These are phyloP conservation scores for Gaertneriomyces semiglobifer DNA, from an alignment of 192 early-diverging fungal genomes.

Conservation along the genomic window DNA sequence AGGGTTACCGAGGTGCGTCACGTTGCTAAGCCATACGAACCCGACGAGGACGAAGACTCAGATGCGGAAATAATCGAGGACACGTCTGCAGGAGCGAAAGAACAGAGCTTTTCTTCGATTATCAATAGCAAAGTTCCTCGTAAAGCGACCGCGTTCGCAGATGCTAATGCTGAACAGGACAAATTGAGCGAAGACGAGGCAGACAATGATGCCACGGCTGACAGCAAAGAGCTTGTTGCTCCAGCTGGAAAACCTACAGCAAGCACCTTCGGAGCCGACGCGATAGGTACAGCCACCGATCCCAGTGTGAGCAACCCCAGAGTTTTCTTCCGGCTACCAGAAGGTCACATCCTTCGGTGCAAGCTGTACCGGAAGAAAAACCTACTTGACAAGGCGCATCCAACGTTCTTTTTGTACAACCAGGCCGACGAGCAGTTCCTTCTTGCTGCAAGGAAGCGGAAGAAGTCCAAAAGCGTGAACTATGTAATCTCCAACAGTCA, in stretches of 20 bases:
- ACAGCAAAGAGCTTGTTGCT: neutral
- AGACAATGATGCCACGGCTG: constrained; percentile 2
- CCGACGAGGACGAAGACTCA: neutral
- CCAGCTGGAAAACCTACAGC: neutral
- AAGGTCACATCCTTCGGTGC: constrained; percentile 47
- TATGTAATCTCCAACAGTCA: constrained; percentile 54
- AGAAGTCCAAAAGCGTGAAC: constrained; percentile 53
- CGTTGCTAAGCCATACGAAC: no score
- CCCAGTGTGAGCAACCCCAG: constrained; percentile 22
- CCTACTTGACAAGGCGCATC: constrained; percentile 47
- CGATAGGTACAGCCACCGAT: constrained; percentile 24
- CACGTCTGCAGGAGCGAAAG: constrained; percentile 10
- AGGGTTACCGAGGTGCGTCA: no score
- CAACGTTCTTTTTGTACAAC: constrained; percentile 58
- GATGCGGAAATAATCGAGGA: constrained; percentile 4
- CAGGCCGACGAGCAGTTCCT: constrained; percentile 55
- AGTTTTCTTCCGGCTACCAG: constrained; percentile 38
- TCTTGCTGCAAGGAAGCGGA: constrained; percentile 51
- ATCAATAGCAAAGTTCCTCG: neutral
- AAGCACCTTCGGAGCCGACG: constrained; percentile 19
- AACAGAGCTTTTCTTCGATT: constrained; percentile 3
- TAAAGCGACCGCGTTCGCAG: neutral
- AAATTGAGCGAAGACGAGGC: constrained; percentile 24
- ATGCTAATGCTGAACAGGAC: constrained; percentile 21
- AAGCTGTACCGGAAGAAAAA: constrained; percentile 55